These are phyloP conservation scores for Lophium mytilinum DNA, from an alignment of 495 filamentous ascomycete genomes.

Conservation along the genomic window DNA sequence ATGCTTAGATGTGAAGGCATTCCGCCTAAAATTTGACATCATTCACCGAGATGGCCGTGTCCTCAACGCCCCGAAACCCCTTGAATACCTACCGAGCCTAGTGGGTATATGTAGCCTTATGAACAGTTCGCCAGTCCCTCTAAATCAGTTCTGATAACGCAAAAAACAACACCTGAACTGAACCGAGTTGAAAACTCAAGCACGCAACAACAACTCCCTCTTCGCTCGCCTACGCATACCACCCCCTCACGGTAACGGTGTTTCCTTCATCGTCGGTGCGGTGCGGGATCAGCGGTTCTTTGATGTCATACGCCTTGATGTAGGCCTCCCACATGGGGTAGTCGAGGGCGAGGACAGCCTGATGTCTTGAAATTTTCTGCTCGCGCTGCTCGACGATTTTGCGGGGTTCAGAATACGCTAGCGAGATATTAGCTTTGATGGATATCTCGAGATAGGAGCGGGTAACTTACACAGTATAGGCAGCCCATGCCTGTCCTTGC, in stretches of 20 bases:
- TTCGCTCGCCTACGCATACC: slow-evolving; percentile 53
- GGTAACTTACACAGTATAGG: slow-evolving; percentile 62
- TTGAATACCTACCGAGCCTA: too few species aligned
- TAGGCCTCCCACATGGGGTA: slow-evolving; percentile 73
- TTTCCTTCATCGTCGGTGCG: slow-evolving; percentile 52
- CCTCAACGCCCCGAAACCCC: too few species aligned
- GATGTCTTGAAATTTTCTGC: slow-evolving; percentile 51
- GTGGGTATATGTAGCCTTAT: too few species aligned
- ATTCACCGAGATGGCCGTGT: too few species aligned
- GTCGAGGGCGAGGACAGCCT: slow-evolving; percentile 78
- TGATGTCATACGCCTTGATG: slow-evolving; percentile 64
- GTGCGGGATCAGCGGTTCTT: slow-evolving; percentile 73
- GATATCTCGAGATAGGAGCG: neutral
- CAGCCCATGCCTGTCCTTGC: slow-evolving; percentile 53
- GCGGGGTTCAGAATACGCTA: slow-evolving; percentile 34
- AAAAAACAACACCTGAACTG: too few species aligned
- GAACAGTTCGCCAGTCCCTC: too few species aligned
- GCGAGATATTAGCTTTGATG: slow-evolving; percentile 22
- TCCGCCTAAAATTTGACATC: too few species aligned
- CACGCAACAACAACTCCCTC: too few species aligned
- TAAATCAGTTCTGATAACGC: too few species aligned
- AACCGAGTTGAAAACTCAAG: too few species aligned
- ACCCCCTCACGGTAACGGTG: slow-evolving; percentile 55
- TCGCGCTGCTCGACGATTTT: slow-evolving; percentile 43
- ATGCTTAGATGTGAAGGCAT: too few species aligned